phyloP scores from a whole-genome alignment of 768 basidiomycete genomes.

The Collybia sordida region DNA sequence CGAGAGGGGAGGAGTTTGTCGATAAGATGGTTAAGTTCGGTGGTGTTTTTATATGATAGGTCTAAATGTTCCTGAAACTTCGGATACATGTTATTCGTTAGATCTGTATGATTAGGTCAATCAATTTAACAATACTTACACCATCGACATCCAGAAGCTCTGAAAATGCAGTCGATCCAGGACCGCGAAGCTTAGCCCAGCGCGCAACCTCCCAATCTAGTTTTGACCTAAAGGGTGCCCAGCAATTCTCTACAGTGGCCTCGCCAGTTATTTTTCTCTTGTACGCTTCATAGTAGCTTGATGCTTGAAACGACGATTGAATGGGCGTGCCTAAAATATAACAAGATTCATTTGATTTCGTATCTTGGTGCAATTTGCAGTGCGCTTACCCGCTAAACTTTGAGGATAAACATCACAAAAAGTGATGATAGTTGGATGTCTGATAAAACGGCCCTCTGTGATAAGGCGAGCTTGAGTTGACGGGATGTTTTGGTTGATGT shows the following conservation, averaged over 20 bases:
- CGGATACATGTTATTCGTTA: no score
- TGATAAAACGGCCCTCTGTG: conserved; percentile 1
- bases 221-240: conserved; percentile 31
- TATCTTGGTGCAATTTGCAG: no score
- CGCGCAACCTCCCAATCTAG: conserved; percentile 36
- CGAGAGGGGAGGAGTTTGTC: conserved; percentile 20
- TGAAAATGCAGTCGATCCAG: conserved; percentile 27
- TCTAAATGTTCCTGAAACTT: conserved; percentile 21
- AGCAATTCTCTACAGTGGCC: conserved; percentile 13
- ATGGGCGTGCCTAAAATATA: no score
- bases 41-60: conserved; percentile 21
- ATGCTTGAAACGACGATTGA: no score
- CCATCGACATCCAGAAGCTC: conserved; percentile 35
- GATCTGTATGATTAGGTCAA: no score
- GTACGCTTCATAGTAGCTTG: conserved; percentile 2
- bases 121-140: conserved; percentile 19
- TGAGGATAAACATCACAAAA: background rate
- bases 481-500: background rate
- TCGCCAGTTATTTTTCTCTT: background rate
- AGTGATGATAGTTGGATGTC: background rate
- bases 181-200: no score
- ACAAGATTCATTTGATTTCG: no score
- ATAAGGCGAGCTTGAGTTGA: background rate
- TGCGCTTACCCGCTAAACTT: background rate
- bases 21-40: conserved; percentile 27